phyloP scores from a whole-genome alignment of 257 asterid genomes.

The Avicennia marina region DNA sequence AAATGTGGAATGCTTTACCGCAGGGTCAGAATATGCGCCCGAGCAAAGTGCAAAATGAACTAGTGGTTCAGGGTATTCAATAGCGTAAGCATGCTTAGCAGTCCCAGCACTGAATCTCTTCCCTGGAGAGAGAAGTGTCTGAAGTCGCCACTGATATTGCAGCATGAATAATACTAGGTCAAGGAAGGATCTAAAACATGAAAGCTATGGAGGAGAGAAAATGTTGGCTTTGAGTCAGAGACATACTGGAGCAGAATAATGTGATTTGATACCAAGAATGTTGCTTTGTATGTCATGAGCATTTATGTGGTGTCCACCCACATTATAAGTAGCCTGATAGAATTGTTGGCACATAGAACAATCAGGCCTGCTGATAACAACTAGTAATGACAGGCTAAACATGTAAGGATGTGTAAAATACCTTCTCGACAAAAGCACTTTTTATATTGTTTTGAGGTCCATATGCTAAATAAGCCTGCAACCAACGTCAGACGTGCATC shows the following conservation, averaged over 20 bases:
- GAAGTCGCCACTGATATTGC: constrained; percentile 74
- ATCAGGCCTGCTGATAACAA: constrained; percentile 18
- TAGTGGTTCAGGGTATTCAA: constrained; percentile 84
- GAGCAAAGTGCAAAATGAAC: constrained; percentile 88
- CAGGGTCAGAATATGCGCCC: constrained; percentile 76
- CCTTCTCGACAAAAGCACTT: constrained; percentile 66
- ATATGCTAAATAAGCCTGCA: constrained; percentile 88
- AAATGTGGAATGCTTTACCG: constrained; percentile 36
- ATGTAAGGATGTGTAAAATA: constrained; percentile 15
- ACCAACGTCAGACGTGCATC: constrained; percentile 11
- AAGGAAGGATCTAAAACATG: constrained; percentile 9
- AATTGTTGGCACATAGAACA: constrained; percentile 7
- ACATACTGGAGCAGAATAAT: constrained; percentile 76
- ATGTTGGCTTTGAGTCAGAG: background rate
- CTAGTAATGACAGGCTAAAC: background rate
- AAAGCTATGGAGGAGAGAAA: background rate
- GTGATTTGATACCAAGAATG: constrained; percentile 75
- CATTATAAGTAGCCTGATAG: constrained; percentile 75
- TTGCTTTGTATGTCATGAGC: constrained; percentile 73
- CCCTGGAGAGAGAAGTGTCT: constrained; percentile 67
- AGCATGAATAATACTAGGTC: constrained; percentile 10
- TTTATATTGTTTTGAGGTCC: constrained; percentile 72
- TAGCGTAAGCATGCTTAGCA: constrained; percentile 50
- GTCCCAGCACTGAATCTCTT: constrained; percentile 54
- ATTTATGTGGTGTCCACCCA: constrained; percentile 78